Evolutionary conservation across 257 asterid species (phyloP).

Genomic region (Catharanthus roseus): DNA sequence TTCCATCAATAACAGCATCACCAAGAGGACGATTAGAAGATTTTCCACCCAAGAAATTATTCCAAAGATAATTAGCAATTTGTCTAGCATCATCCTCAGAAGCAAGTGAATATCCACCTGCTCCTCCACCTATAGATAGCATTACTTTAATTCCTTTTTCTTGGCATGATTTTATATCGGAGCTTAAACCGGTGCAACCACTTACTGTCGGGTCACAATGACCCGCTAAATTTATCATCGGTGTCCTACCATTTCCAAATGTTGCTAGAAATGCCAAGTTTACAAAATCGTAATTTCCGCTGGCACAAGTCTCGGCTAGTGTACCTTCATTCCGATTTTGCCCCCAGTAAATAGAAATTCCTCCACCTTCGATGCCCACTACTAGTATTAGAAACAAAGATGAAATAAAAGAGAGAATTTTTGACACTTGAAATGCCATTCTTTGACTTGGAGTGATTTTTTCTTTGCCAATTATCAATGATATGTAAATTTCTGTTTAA

Average conservation of each 20-base stretch:
- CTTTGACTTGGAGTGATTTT: not conserved
- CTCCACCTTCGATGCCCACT: slow-evolving; percentile 37
- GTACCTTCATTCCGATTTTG: slow-evolving; percentile 62
- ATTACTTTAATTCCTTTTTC: slow-evolving; percentile 43
- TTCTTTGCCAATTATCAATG: not conserved
- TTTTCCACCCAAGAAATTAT: slow-evolving; percentile 49
- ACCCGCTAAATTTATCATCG: slow-evolving; percentile 50
- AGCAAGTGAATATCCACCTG: slow-evolving; percentile 38
- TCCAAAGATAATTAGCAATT: slow-evolving; percentile 43
- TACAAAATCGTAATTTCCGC: slow-evolving; percentile 42
- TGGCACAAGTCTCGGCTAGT: slow-evolving; percentile 42
- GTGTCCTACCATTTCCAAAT: slow-evolving; percentile 44
- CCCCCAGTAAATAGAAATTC: slow-evolving; percentile 57
- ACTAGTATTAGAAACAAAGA: not conserved
- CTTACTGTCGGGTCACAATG: slow-evolving; percentile 52
- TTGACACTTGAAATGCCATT: slow-evolving; percentile 7
- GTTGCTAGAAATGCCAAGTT: slow-evolving; percentile 44
- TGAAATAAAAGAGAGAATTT: not conserved
- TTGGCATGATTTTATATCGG: slow-evolving; percentile 44
- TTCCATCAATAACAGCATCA: slow-evolving; percentile 41
- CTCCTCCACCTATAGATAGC: slow-evolving; percentile 54
- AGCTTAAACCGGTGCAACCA: slow-evolving; percentile 34
- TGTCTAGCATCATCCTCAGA: slow-evolving; percentile 41
- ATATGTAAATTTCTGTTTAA: no score
- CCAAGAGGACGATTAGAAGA: slow-evolving; percentile 45